Base-by-base conservation (phyloP, 2,329 filamentous ascomycete species). In the Didymella sp. region DNA sequence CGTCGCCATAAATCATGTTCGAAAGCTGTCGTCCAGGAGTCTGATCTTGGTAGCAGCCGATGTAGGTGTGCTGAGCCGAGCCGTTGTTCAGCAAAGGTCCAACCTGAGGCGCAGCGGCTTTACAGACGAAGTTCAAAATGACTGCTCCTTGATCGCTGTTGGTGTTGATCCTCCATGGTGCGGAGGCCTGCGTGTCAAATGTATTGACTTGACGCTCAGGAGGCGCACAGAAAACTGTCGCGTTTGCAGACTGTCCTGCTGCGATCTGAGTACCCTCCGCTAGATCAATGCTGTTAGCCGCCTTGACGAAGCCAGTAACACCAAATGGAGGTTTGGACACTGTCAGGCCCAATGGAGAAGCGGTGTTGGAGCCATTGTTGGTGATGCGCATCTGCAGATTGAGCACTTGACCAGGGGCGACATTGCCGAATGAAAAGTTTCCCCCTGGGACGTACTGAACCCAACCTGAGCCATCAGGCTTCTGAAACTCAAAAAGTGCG, bases 301-400 rank as follows among this genome's bases (percentile, higher is more conserved):
- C 81, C 19, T 79, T 77, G 35, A 87, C 79, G 21, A 86, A 79
- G 2, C 83, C 81, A n/a, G 73, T 63, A 2, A 84, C 76, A 13
- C 83, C 84, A 50, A 84, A 86, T 0, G 85, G 85, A 4, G 84
- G 84, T 66, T 87, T 87, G 0, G 85, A 87, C 2, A 87, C 83
- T 0, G 84, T 86, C 13, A 87, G 28, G 11, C 51, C 51, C 22
- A 54, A 17, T 6, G 44, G 33, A 41, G 48, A 56, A 12, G 48
- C 53, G 37, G 40, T 45, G 35, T 51, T 46, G 3, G 43, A 59
- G 8, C 80, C 83, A 44, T 79, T 80, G 64, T 87, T 87, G 31
- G 80, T 84, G 22, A 87, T 67, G 0, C 85, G 79, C 69, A 87
- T 76, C 48, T 78, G 79, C 3, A 85, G 76, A 4, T 76, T 77